Conservation (phyloP, 2,329 filamentous ascomycete genomes). For the Sarocladium brachiariae region DNA sequence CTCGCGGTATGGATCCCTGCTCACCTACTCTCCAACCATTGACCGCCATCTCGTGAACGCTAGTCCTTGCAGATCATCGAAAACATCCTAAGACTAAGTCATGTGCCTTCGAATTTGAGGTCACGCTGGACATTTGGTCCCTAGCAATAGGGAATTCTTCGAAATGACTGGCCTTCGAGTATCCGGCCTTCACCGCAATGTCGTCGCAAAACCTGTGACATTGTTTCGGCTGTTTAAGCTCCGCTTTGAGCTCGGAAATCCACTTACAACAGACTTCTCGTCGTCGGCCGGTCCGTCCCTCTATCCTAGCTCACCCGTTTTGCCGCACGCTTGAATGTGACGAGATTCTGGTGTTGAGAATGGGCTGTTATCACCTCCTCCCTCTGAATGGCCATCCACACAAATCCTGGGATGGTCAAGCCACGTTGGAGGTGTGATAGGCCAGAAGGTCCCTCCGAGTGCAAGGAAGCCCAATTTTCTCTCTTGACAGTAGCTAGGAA, state of each 20-base stretch:
- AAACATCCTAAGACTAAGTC: background rate
- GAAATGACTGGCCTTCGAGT: background rate
- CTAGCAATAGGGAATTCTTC: background rate
- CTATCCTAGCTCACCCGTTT: constrained; percentile 3
- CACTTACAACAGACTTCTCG: constrained; percentile 3
- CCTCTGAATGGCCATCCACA: background rate
- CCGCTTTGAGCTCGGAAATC: background rate
- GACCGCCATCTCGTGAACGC: background rate
- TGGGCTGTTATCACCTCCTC: constrained; percentile 1
- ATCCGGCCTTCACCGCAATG: background rate
- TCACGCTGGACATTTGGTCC: background rate
- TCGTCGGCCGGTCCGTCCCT: constrained; percentile 9
- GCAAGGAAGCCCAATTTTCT: background rate
- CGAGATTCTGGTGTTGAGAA: background rate
- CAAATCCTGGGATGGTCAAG: background rate
- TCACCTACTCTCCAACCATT: constrained; percentile 1
- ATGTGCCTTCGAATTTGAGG: background rate
- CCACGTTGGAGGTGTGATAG: constrained; percentile 2
- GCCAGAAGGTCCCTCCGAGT: background rate
- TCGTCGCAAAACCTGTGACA: background rate
- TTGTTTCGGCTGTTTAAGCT: background rate
- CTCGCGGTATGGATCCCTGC: constrained; percentile 1
- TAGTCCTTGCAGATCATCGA: background rate
- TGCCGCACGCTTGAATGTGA: background rate
- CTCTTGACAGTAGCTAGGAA: too few relatives aligned